These are phyloP conservation scores for Colletotrichum tropicicola DNA, from an alignment of 2,329 filamentous ascomycete genomes.

Conservation along the genomic window DNA sequence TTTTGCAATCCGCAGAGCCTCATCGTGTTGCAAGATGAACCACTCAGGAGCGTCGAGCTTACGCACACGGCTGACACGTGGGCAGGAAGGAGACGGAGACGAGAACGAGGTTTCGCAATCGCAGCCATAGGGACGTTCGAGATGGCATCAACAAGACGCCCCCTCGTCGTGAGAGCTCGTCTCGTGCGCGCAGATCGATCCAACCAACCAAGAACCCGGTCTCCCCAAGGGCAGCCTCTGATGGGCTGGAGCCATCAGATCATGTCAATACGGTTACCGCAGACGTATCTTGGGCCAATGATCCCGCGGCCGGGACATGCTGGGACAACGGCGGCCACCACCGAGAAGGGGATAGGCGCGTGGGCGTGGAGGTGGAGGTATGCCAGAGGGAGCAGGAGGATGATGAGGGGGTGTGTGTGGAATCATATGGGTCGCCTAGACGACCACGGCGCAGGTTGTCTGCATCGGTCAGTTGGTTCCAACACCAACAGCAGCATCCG, in stretches of 20 bases:
- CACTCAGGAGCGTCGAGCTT: not conserved
- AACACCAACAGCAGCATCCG: constrained; percentile 3
- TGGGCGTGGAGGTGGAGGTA: not conserved
- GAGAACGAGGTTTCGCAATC: not conserved
- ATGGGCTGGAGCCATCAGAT: not conserved
- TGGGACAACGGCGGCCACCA: not conserved
- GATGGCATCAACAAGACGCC: not conserved
- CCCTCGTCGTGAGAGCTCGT: not conserved
- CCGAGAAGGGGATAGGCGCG: not conserved
- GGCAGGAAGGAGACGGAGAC: not conserved
- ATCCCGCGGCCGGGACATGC: too few species aligned
- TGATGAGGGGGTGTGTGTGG: too few species aligned
- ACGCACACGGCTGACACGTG: not conserved
- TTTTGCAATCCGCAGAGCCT: not conserved
- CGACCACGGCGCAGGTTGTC: too few species aligned
- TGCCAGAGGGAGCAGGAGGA: too few species aligned
- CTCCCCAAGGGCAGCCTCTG: not conserved
- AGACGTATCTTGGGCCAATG: constrained; percentile 8
- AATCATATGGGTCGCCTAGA: too few species aligned
- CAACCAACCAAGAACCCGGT: not conserved
- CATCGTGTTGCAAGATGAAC: too few species aligned
- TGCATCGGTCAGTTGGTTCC: not conserved
- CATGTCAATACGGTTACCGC: not conserved
- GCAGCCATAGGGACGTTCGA: not conserved
- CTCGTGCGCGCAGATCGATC: not conserved